Base-by-base conservation (phyloP, 352 stramenopile species). In the Phytophthora brassicae region DNA sequence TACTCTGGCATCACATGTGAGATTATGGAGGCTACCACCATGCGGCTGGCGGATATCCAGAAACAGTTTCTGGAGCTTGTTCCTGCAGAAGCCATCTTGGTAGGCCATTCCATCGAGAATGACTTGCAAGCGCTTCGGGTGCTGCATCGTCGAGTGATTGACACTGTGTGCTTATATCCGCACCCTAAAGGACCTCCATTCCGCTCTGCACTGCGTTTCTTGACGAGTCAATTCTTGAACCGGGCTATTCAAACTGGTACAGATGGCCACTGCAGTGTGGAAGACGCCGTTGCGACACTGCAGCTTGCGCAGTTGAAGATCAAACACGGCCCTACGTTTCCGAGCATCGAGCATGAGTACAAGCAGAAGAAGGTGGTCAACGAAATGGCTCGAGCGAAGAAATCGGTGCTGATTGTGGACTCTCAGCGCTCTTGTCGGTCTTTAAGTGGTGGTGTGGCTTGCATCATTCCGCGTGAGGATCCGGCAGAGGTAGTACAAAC, bases 31-130 rank as follows among this genome's bases (percentile, higher is more conserved):
- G 59, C 46, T 13, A 91, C 80, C 17, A 84, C 65, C 13, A 90
- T 68, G 55, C 72, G 66, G 4, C 65, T 95, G 4, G 60, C 58
- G n/a, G 75, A 92, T 23, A 77, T 88, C n/a, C 86, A 95, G 54
- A 31, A 80, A 9, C 68, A 66, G 8, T 86, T 95, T 31, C 48
- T 93, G 3, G 46, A 70, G 12, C 48, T 87, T 39, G 77, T 92
- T 0, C 74, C 84, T 5, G 75, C 79, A 0, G 72, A 92, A 19
- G 85, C 86, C 4, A 90, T 95, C 38, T 70, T 95, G 24, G 84
- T 95, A n/a, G 88, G 88, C 14, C 88, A 96, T 60, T 94, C 84
- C 38, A 85, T 96, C 47, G 88, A 96, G 54, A 95, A 95, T 63
- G 88, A 96, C 55, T 60, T 95, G 5, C 56, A 73, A 48, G 85